A percentile compares a stretch with the other conserved stretches of the same genome.
phyloP scores from a whole-genome alignment of 2,329 filamentous ascomycete species.

The Coleophoma cylindrospora region DNA sequence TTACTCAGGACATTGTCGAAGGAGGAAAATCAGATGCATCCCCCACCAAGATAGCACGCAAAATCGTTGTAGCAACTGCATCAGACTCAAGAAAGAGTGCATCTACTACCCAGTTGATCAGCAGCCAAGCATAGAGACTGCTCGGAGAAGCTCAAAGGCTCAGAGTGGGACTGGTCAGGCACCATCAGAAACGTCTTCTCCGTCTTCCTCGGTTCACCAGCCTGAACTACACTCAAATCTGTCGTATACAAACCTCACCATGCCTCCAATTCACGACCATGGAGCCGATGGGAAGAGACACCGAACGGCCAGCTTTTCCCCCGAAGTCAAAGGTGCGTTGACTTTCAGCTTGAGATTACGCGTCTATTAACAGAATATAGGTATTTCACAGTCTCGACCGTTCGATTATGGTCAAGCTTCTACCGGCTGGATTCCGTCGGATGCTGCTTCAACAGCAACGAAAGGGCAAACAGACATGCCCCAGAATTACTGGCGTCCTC shows the following conservation, averaged over 20 bases:
- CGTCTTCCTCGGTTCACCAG: constrained; percentile 35
- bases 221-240: constrained; percentile 35
- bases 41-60: constrained; percentile 67
- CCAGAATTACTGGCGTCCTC: constrained; percentile 42
- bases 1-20: constrained; percentile 74
- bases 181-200: constrained; percentile 45
- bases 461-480: constrained; percentile 30
- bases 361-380: constrained; percentile 5
- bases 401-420: constrained; percentile 21
- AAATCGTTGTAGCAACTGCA: constrained; percentile 85
- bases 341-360: constrained; percentile 2
- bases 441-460: constrained; percentile 29
- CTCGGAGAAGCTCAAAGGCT: constrained; percentile 33
- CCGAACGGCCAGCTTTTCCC: constrained; percentile 27
- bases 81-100: constrained; percentile 90
- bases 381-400: constrained; percentile 20
- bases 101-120: constrained; percentile 89
- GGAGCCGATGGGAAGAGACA: constrained; percentile 35
- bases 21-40: constrained; percentile 90
- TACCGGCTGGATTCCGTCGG: constrained; percentile 24
- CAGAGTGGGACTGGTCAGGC: constrained; percentile 23
- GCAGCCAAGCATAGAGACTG: constrained; percentile 39
- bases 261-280: constrained; percentile 40
- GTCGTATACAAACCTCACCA: constrained; percentile 36
- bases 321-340: constrained; percentile 24